Conservation (phyloP, 306 rosid genomes). For the Boehmeria nivea region DNA sequence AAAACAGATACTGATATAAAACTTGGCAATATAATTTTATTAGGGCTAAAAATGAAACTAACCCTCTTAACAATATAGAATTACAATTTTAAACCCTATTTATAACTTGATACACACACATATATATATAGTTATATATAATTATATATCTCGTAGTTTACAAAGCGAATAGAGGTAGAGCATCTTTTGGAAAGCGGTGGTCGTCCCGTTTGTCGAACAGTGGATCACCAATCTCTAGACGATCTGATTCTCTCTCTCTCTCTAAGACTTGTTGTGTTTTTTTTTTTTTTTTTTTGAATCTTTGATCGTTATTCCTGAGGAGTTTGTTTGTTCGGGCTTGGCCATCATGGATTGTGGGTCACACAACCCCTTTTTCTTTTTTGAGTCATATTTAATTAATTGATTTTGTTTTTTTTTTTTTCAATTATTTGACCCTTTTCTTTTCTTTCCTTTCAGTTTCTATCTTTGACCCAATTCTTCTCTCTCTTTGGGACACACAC, state of each 20-base stretch:
- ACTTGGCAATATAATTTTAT: no score
- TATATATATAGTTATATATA: conserved; percentile 9
- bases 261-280: not conserved
- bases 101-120: no score
- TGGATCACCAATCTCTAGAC: conserved; percentile 46
- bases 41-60: no score
- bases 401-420: not conserved
- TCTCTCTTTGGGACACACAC: conserved; percentile 6
- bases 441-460: no score
- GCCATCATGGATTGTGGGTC: conserved; percentile 21
- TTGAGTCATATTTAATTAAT: not conserved
- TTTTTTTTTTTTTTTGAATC: conserved; percentile 19
- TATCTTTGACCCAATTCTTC: conserved; percentile 9
- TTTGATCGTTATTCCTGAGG: conserved; percentile 29
- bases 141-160: conserved; percentile 29
- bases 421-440: not conserved
- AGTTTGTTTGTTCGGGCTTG: conserved; percentile 30
- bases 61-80: no score
- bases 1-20: no score
- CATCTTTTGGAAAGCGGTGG: conserved; percentile 94
- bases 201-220: conserved; percentile 66
- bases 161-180: conserved; percentile 45
- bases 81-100: no score
- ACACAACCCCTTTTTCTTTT: not conserved
- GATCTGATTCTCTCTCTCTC: conserved; percentile 35